These are phyloP conservation scores for Lonicera japonica DNA, from an alignment of 129 eudicot genomes.

Conservation along the genomic window DNA sequence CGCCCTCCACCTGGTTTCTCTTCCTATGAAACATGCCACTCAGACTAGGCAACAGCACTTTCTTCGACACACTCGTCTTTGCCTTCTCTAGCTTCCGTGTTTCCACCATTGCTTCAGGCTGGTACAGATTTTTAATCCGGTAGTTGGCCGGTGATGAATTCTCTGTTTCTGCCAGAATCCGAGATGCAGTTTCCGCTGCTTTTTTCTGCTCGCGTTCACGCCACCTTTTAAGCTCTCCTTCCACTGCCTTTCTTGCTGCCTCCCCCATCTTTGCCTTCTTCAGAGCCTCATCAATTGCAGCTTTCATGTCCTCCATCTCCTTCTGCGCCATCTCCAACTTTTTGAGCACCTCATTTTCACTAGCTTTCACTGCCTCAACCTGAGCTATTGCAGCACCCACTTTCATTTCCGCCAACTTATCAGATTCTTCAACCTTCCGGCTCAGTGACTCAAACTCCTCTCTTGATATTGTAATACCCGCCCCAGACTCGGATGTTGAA, in stretches of 20 bases:
- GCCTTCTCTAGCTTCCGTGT: slow-evolving; percentile 47
- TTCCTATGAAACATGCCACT: slow-evolving; percentile 59
- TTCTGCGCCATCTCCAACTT: slow-evolving; percentile 53
- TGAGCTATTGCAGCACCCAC: slow-evolving; percentile 95
- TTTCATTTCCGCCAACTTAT: slow-evolving; percentile 60
- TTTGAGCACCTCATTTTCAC: slow-evolving; percentile 76
- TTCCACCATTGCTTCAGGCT: slow-evolving; percentile 9
- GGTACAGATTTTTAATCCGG: slow-evolving; percentile 25
- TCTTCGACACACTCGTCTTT: slow-evolving; percentile 43
- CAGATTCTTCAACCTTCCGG: slow-evolving; percentile 71
- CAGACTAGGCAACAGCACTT: slow-evolving; percentile 51
- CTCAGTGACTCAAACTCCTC: slow-evolving; percentile 76
- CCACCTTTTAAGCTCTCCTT: slow-evolving; percentile 85
- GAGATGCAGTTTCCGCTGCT: slow-evolving; percentile 80
- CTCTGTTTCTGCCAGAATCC: slow-evolving; percentile 59
- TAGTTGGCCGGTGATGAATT: slow-evolving; percentile 34
- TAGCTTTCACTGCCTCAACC: slow-evolving; percentile 86
- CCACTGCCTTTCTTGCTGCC: slow-evolving; percentile 76
- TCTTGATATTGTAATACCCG: slow-evolving; percentile 57
- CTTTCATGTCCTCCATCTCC: slow-evolving; percentile 63
- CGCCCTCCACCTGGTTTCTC: slow-evolving; percentile 57
- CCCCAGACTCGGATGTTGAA: slow-evolving; percentile 70
- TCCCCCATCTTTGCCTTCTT: slow-evolving; percentile 79
- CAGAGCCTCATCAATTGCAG: slow-evolving; percentile 53
- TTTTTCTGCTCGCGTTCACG: slow-evolving; percentile 81